Conservation (phyloP, 1,284 basidiomycete genomes). For the Ustilago vetiveriae region DNA sequence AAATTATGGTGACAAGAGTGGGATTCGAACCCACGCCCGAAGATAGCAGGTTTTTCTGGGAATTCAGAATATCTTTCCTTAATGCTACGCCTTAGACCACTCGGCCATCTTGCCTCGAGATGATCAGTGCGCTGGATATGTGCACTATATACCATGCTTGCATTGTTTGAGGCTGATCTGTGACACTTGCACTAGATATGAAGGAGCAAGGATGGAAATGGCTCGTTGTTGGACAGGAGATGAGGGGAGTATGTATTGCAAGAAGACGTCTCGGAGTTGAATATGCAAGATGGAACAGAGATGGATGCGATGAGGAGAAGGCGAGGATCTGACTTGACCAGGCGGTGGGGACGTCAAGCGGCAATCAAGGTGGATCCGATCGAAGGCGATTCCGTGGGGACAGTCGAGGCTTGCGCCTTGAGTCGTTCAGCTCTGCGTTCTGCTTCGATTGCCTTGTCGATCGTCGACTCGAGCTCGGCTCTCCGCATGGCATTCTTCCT, state of each 20-base stretch:
- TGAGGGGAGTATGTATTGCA: slow-evolving; percentile 11
- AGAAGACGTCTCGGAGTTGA: neutral
- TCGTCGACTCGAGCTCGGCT: slow-evolving; percentile 42
- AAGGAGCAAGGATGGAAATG: too few relatives aligned
- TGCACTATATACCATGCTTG: neutral
- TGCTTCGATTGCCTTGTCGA: slow-evolving; percentile 36
- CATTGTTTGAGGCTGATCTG: too few relatives aligned
- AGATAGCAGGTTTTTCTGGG: slow-evolving; percentile 51
- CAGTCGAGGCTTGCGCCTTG: slow-evolving; percentile 5
- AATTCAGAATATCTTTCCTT: slow-evolving; percentile 43
- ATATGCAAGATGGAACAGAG: neutral
- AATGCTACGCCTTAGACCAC: slow-evolving; percentile 59
- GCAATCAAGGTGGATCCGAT: slow-evolving; percentile 4
- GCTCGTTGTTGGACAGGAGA: too few relatives aligned
- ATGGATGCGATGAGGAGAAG: too few relatives aligned
- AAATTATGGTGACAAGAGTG: slow-evolving; percentile 60
- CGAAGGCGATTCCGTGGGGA: neutral
- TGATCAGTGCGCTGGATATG: too few relatives aligned
- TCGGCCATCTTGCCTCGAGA: slow-evolving; percentile 50
- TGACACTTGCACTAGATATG: too few relatives aligned
- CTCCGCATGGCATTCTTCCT: slow-evolving; percentile 45
- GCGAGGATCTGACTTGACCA: too few relatives aligned
- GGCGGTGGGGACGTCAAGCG: too few relatives aligned
- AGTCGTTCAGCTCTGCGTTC: slow-evolving; percentile 33
- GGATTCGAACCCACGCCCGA: slow-evolving; percentile 67